phyloP scores from a whole-genome alignment of 441 rosid genomes.

The Manihot esculenta region DNA sequence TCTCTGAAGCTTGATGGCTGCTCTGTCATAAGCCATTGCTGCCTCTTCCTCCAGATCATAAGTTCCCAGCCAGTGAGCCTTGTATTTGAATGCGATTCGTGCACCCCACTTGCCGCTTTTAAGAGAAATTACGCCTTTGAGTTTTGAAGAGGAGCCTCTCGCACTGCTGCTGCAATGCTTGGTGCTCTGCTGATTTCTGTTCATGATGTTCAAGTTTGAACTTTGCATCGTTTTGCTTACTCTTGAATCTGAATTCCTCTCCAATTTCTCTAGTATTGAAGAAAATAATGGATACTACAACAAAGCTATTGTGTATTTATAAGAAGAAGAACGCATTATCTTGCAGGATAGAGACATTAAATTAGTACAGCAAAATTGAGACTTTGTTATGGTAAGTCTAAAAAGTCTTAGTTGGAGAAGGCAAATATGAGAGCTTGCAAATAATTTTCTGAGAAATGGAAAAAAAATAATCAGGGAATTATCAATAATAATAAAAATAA shows the following conservation, averaged over 20 bases:
- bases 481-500: too few relatives aligned
- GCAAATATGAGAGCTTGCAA: conserved; percentile 5
- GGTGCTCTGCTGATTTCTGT: neutral
- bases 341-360: neutral
- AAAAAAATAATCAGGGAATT: too few relatives aligned
- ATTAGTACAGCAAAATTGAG: conserved; percentile 10
- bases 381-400: conserved; percentile 19
- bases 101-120: conserved; percentile 34
- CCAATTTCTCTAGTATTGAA: too few relatives aligned
- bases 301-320: conserved; percentile 10
- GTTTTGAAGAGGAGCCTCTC: conserved; percentile 14
- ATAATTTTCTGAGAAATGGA: too few relatives aligned
- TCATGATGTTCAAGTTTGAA: conserved; percentile 9
- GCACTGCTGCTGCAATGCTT: neutral
- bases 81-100: conserved; percentile 24
- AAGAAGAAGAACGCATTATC: neutral
- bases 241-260: neutral
- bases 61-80: conserved; percentile 33
- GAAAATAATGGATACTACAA: too few relatives aligned
- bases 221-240: conserved; percentile 5
- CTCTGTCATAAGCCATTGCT: conserved; percentile 37
- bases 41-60: conserved; percentile 31
- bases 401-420: neutral
- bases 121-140: conserved; percentile 23
- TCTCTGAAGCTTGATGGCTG: conserved; percentile 35